Evolutionary conservation across 768 basidiomycete genomes (phyloP), one percentile per base, ranked within the genome.

Genomic region (Lactarius psammicola): DNA sequence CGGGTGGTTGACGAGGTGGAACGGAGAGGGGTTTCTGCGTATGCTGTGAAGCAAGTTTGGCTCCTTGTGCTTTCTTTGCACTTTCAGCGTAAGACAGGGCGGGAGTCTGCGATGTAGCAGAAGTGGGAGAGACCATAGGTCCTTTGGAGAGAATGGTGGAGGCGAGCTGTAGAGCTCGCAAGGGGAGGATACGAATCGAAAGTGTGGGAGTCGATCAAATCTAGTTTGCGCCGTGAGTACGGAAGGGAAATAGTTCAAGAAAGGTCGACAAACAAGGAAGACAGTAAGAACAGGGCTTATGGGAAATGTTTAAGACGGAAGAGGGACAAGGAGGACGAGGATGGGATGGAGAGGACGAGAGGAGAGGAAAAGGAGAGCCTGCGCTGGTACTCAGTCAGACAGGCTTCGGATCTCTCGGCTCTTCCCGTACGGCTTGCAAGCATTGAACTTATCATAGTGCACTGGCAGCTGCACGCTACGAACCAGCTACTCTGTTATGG

Each of bases 41-140:
- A 56, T 62, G 62, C n/a, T 66, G 68, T 13, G 60, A 38, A 5
- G 67, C 18, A 34, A 54, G 51, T 58, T 68, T 75, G 62, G 76
- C 75, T 61, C 75, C 77, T 66, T 75, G 75, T 17, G 73, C 73
- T 63, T 83, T 75, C 74, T 74, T 78, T 26, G 77, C 76, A 60
- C 77, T 73, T 62, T 77, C 76, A 18, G 77, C 77, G 64, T 88
- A 88, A 33, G 87, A 87, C 57, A 85, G 79, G 63, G 79, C 74
- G 68, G 78, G 78, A 51, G 74, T 75, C 59, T 76, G 76, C 63
- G 73, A 70, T 44, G 73, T 42, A 38, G 72, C 64, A 56, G 75
- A 67, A 34, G 74, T 66, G 44, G 75, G 67, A 40, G 76, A 72
- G 58, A 75, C 73, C 76, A 76, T 76, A 44, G 68, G 62, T 62